Percentiles rank a stretch among this genome's conserved stretches.
These are phyloP conservation scores for Colletotrichum costaricense DNA, from an alignment of 2,329 filamentous ascomycete genomes.

Conservation along the genomic window DNA sequence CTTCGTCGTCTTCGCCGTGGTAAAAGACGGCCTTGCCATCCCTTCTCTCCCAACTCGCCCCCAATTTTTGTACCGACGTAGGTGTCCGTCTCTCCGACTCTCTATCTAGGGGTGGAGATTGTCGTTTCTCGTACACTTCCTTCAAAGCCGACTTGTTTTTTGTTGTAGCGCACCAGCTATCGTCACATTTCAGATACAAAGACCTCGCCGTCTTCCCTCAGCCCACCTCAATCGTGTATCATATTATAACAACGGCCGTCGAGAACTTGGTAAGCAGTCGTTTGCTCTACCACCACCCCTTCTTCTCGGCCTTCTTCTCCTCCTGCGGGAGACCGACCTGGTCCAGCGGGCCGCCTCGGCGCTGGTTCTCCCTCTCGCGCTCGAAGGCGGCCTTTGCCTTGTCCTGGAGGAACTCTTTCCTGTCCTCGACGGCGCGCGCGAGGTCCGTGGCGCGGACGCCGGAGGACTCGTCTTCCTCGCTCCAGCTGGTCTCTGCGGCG, in stretches of 20 bases:
- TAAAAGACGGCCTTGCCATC: no score
- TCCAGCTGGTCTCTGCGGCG: conserved; percentile 43
- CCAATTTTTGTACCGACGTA: not conserved
- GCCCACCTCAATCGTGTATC: not conserved
- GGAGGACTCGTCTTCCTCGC: conserved; percentile 45
- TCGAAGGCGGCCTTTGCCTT: conserved; percentile 59
- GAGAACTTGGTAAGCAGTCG: not conserved
- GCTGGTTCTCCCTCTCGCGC: conserved; percentile 62
- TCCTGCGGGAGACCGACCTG: conserved; percentile 53
- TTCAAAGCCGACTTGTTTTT: not conserved
- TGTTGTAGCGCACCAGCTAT: conserved; percentile 11
- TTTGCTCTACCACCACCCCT: conserved; percentile 54
- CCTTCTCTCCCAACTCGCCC: not conserved
- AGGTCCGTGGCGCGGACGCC: conserved; percentile 44
- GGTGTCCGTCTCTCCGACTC: not conserved
- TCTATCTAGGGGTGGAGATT: not conserved
- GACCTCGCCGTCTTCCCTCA: not conserved
- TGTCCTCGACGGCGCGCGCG: conserved; percentile 45
- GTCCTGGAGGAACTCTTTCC: conserved; percentile 46
- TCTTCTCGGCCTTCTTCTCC: conserved; percentile 50
- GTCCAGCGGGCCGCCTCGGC: conserved; percentile 62
- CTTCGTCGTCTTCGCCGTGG: not conserved
- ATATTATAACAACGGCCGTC: conserved; percentile 22
- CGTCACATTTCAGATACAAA: conserved; percentile 14
- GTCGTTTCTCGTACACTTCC: not conserved